Evolutionary conservation across 805 yeast species (phyloP).

Genomic region (Peterozyma toletana): DNA sequence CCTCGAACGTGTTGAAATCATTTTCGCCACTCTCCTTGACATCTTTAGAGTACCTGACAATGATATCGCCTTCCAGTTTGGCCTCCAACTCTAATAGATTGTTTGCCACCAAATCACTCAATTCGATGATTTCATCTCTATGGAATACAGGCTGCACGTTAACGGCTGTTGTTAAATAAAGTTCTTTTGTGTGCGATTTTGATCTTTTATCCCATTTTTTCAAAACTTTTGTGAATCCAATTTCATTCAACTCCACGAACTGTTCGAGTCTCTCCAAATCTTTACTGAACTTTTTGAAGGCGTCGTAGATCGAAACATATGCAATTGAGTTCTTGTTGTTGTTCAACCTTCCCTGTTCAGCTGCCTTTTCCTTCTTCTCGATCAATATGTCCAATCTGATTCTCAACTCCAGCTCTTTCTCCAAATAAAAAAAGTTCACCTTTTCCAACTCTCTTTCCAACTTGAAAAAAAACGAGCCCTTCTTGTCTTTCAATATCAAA

Average conservation of each 20-base stretch:
- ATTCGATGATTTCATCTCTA: slow-evolving; percentile 73
- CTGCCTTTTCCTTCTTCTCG: slow-evolving; percentile 57
- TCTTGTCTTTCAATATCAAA: slow-evolving; percentile 72
- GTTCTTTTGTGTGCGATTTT: slow-evolving; percentile 88
- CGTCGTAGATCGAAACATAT: slow-evolving; percentile 77
- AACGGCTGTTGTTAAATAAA: slow-evolving; percentile 86
- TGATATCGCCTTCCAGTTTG: slow-evolving; percentile 35
- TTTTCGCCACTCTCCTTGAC: background rate
- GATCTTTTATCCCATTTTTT: slow-evolving; percentile 98
- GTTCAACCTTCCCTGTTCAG: slow-evolving; percentile 32
- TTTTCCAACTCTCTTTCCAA: slow-evolving; percentile 93
- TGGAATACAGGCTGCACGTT: slow-evolving; percentile 97
- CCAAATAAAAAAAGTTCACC: slow-evolving; percentile 86
- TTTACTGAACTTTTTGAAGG: slow-evolving; percentile 81
- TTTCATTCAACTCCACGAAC: slow-evolving; percentile 88
- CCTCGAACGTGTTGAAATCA: slow-evolving; percentile 1
- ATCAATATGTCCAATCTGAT: slow-evolving; percentile 70
- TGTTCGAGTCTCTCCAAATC: slow-evolving; percentile 87
- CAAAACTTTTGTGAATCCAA: slow-evolving; percentile 91
- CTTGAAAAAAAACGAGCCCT: slow-evolving; percentile 82
- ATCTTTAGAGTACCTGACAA: slow-evolving; percentile 15
- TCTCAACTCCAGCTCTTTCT: slow-evolving; percentile 83
- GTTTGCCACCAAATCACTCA: slow-evolving; percentile 70
- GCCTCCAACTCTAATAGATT: slow-evolving; percentile 72
- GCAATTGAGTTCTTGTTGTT: slow-evolving; percentile 62